Percentiles rank a stretch among this genome's conserved stretches.
phyloP scores from a whole-genome alignment of 2,329 filamentous ascomycete genomes.

The Dothistroma pini region DNA sequence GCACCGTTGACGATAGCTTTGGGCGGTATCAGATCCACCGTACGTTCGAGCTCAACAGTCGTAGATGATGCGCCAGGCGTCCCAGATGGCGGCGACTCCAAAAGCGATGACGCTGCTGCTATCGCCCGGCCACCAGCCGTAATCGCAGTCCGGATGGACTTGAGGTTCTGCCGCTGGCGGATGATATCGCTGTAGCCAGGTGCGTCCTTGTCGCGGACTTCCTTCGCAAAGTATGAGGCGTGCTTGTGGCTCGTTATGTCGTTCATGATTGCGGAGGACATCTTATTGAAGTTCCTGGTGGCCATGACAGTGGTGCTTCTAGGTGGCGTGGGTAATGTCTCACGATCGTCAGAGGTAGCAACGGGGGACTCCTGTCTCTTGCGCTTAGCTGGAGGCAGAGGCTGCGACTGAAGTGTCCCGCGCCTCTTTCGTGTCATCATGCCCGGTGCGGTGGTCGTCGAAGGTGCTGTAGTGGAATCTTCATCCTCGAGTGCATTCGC shows the following conservation, averaged over 20 bases:
- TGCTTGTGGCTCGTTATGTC: slow-evolving; percentile 52
- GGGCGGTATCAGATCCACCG: slow-evolving; percentile 75
- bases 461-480: slow-evolving; percentile 24
- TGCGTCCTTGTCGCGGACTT: slow-evolving; percentile 49
- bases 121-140: slow-evolving; percentile 58
- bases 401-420: slow-evolving; percentile 33
- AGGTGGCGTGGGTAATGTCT: slow-evolving; percentile 20
- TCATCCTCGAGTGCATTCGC: slow-evolving; percentile 42
- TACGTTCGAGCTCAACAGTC: slow-evolving; percentile 62
- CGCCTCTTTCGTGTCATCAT: slow-evolving; percentile 33
- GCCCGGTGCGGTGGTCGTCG: slow-evolving; percentile 24
- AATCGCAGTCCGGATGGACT: slow-evolving; percentile 49
- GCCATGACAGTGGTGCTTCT: slow-evolving; percentile 39
- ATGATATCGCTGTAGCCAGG: slow-evolving; percentile 52
- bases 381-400: slow-evolving; percentile 37
- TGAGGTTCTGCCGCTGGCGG: slow-evolving; percentile 50
- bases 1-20: slow-evolving; percentile 88
- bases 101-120: slow-evolving; percentile 38
- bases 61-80: slow-evolving; percentile 43
- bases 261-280: slow-evolving; percentile 48
- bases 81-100: slow-evolving; percentile 57
- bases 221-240: slow-evolving; percentile 48
- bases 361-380: slow-evolving; percentile 37
- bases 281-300: slow-evolving; percentile 48
- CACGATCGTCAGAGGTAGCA: slow-evolving; percentile 17